phyloP scores from a whole-genome alignment of 345 rosid genomes.

The Syzygium oleosum region DNA sequence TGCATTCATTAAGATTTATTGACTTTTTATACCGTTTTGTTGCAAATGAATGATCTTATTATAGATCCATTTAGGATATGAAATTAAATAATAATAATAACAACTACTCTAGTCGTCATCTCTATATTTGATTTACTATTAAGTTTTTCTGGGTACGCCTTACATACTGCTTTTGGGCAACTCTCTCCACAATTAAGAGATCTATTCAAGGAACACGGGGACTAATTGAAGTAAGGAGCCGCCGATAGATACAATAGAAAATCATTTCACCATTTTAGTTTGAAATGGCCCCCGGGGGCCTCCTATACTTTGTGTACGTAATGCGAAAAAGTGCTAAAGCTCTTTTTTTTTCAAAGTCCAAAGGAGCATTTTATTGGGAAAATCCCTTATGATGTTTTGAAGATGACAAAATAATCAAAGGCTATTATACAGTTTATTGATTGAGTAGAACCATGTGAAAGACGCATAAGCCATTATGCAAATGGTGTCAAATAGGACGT shows the following conservation, averaged over 20 bases:
- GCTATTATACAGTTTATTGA: too few relatives aligned
- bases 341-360: not conserved
- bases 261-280: not conserved
- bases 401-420: too few relatives aligned
- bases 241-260: not conserved
- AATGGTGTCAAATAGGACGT: too few relatives aligned
- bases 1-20: not conserved
- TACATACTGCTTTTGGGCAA: not conserved
- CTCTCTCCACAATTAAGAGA: not conserved
- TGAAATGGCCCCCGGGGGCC: too few relatives aligned
- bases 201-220: not conserved
- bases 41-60: constrained; percentile 7
- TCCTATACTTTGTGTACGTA: not conserved
- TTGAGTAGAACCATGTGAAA: too few relatives aligned
- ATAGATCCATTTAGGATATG: constrained; percentile 4
- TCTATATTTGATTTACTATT: constrained; percentile 7
- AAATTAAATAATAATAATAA: constrained; percentile 13
- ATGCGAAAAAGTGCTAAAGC: not conserved
- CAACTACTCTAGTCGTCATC: constrained; percentile 6
- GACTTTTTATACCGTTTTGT: constrained; percentile 6
- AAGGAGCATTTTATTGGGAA: constrained; percentile 2
- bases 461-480: too few relatives aligned
- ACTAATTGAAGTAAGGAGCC: not conserved
- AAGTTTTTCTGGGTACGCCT: constrained; percentile 3
- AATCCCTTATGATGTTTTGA: too few relatives aligned